phyloP scores from a whole-genome alignment of 1,139 yeast genomes.

The Geotrichum klebahnii region DNA sequence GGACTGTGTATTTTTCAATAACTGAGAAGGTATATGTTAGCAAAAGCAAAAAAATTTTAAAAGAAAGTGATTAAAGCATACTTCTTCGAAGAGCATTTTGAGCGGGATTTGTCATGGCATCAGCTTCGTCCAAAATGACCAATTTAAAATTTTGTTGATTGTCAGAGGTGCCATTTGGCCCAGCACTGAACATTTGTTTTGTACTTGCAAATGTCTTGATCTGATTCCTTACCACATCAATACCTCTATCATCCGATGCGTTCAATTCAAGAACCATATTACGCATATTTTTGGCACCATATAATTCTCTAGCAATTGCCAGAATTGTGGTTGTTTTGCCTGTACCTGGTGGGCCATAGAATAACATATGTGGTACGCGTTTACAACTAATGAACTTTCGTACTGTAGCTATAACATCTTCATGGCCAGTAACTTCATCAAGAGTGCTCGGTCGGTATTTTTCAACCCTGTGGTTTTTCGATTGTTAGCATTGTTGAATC shows the following conservation, averaged over 20 bases:
- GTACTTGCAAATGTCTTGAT: slow-evolving; percentile 84
- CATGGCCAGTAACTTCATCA: slow-evolving; percentile 88
- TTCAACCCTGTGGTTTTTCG: slow-evolving; percentile 60
- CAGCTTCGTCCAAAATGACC: slow-evolving; percentile 94
- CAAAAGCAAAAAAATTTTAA: not conserved
- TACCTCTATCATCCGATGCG: slow-evolving; percentile 84
- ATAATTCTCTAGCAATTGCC: slow-evolving; percentile 87
- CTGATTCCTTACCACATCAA: slow-evolving; percentile 79
- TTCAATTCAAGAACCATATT: slow-evolving; percentile 89
- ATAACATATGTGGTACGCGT: slow-evolving; percentile 78
- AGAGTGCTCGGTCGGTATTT: slow-evolving; percentile 84
- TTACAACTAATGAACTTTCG: slow-evolving; percentile 80
- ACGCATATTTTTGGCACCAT: slow-evolving; percentile 67
- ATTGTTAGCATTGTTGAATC: not conserved
- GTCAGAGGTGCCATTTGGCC: too few relatives aligned
- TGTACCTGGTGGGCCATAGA: slow-evolving; percentile 98
- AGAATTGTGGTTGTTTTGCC: slow-evolving; percentile 93
- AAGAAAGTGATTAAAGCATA: slow-evolving; percentile 33
- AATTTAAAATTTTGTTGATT: slow-evolving; percentile 54
- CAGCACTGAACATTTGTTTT: slow-evolving; percentile 67
- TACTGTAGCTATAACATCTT: slow-evolving; percentile 75
- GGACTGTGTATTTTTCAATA: slow-evolving; percentile 91
- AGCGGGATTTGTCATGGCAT: slow-evolving; percentile 97
- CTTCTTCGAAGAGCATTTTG: slow-evolving; percentile 86
- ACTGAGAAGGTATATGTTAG: slow-evolving; percentile 32